Base-by-base conservation (phyloP, 495 filamentous ascomycete genomes). In the Talaromyces ruber region DNA sequence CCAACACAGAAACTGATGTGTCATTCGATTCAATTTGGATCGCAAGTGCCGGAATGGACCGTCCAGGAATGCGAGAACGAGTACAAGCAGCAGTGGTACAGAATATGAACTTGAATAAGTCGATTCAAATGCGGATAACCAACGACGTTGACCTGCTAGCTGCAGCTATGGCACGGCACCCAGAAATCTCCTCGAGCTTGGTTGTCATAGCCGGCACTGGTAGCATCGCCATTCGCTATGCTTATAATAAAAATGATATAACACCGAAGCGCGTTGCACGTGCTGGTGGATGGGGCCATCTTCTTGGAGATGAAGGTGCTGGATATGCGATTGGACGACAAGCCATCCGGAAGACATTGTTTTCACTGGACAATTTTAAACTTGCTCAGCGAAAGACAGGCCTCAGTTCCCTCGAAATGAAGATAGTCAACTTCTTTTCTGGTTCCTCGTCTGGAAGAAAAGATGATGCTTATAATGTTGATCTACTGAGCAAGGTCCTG, bases 181-280 rank as follows among this genome's bases (percentile, higher is more conserved):
- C 65, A 28, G 50, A 47, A 6, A 56, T 51, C 2, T 47, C 61
- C 1, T 68, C 70, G 2, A 65, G 64, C 1, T 29, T 78, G 54
- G 70, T 73, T 18, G 21, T 76, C 6, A 68, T 78, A 34, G 71
- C 71, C n/a, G 74, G 72, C 0, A 75, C 73, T 0, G 70, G 73
- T 0, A 73, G 71, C 52, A 66, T 74, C 16, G 67, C 68, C 6
- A 72, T 73, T 62, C 61, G 66, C 9, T 76, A 73, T 64, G 47
- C 39, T 3, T 18, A 58, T 6, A 26, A 60, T 45, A 30, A 39
- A 11, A 30, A 37, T 50, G 25, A 18, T 52, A 8, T 21, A 24
- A 16, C 22, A 28, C 59, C 59, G 11, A 60, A 45, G 30, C 68
- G 68, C 11, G 60, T 67, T n/a, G 68, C 67, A 30, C 71, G 71